Percentiles rank a stretch among this genome's conserved stretches.
Evolutionary conservation across 2,329 filamentous ascomycete genomes (phyloP).

Genomic region (Incumbomyces delicatus): DNA sequence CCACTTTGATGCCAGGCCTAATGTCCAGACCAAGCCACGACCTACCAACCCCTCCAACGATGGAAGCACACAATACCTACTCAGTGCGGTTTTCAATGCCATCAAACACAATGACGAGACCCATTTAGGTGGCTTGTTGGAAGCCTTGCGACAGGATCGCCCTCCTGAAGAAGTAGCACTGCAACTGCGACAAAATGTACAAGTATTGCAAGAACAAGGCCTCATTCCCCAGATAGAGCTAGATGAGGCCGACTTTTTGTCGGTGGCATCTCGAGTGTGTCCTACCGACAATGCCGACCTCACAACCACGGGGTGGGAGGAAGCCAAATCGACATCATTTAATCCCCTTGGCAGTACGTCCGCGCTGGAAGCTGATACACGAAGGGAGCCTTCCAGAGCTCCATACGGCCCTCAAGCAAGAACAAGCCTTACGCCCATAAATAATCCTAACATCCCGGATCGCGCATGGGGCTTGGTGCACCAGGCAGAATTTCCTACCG

Average conservation of each 20-base stretch:
- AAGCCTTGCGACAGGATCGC: not conserved
- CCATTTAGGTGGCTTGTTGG: not conserved
- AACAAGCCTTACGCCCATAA: too few species aligned
- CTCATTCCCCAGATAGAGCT: not conserved
- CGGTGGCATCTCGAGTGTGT: not conserved
- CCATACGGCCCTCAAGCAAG: too few species aligned
- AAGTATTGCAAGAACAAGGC: not conserved
- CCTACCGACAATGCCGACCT: not conserved
- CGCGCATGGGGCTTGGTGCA: too few species aligned
- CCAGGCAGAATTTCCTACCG: too few species aligned
- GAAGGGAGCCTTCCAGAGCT: too few species aligned
- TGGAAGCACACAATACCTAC: not conserved
- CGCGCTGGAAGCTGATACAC: too few species aligned
- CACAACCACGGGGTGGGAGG: not conserved
- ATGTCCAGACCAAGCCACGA: not conserved
- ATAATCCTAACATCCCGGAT: too few species aligned
- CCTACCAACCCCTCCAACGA: not conserved
- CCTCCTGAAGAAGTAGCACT: not conserved
- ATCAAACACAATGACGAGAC: not conserved
- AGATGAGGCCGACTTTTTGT: not conserved
- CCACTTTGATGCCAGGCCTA: constrained; percentile 4
- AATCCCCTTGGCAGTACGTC: too few species aligned
- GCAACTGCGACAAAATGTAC: not conserved
- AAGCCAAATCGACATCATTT: too few species aligned
- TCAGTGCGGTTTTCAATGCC: not conserved